Evolutionary conservation across 306 rosid genomes (phyloP).

Genomic region (Abrus pulchellus): DNA sequence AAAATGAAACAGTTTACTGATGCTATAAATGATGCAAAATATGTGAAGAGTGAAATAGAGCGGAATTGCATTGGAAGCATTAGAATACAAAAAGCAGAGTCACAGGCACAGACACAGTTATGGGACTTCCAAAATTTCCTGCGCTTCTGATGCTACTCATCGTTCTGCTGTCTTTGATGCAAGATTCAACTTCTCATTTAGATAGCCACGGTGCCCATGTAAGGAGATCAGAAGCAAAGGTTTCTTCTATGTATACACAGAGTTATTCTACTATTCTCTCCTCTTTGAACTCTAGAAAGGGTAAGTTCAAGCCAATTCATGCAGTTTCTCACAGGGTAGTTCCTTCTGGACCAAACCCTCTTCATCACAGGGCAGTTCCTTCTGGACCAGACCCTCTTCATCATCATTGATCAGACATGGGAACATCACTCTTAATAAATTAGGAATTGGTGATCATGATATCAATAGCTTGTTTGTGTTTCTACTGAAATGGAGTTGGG

Average conservation of each 20-base stretch:
- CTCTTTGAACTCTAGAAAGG: conserved; percentile 50
- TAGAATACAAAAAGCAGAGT: too few relatives aligned
- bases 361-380: conserved; percentile 68
- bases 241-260: conserved; percentile 54
- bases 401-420: conserved; percentile 55
- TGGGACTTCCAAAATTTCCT: conserved; percentile 55
- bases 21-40: too few relatives aligned
- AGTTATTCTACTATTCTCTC: conserved; percentile 52
- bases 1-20: too few relatives aligned
- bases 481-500: too few relatives aligned
- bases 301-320: conserved; percentile 52
- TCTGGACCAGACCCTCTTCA: conserved; percentile 83
- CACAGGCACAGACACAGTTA: neutral
- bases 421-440: conserved; percentile 35
- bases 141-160: conserved; percentile 50
- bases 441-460: neutral
- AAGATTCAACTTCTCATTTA: conserved; percentile 52
- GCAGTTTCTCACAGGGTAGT: conserved; percentile 64
- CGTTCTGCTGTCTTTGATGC: conserved; percentile 45
- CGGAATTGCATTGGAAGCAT: too few relatives aligned
- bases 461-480: too few relatives aligned
- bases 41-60: too few relatives aligned
- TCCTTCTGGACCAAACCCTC: conserved; percentile 79
- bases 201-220: conserved; percentile 13
- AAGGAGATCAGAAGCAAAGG: conserved; percentile 43